Evolutionary conservation across 2,329 filamentous ascomycete genomes (phyloP), one percentile per base, ranked within the genome.

Genomic region (Aureobasidium sp.): DNA sequence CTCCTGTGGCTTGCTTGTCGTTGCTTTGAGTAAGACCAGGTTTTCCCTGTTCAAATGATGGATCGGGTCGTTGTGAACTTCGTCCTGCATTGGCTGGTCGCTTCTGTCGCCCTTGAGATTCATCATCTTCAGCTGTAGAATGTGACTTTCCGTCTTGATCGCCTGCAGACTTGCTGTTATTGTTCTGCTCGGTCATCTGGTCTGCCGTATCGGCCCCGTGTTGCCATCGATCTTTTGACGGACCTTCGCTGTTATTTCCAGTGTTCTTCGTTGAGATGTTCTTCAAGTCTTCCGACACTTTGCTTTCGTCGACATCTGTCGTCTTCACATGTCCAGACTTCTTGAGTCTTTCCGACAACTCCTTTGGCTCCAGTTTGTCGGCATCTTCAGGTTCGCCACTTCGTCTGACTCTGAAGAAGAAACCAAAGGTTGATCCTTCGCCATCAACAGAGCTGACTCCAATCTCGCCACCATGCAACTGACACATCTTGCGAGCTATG

Each of bases 401-500:
- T 76, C 77, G 60, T 75, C 77, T 51, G 10, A 31, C 43, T 68
- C 69, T 71, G 71, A 83, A 76, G 69, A 81, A 83, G 70, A 84
- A 84, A 1, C 77, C 80, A 66, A 84, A 83, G 0, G 79, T 82
- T 15, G 76, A 79, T 15, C 75, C 75, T 38, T 76, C 65, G 1
- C 77, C 78, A 9, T 75, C 69, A 7, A 69, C 66, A 5, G 79
- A 80, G 4, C 73, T 74, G 16, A 83, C 81, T 3, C 82, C 81
- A 53, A 84, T 83, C 45, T 82, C 80, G 8, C 82, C 82, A 29
- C 81, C 81, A 48, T 77, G 75, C 1, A 75, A 59, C 64, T 84
- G 80, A 16, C 80, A 79, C 23, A 84, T 73, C 55, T 82, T 78
- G 20, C 81, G 76, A 10, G 79, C 80, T 56, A 84, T 84, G 67